Evolutionary conservation across 2,329 filamentous ascomycete genomes (phyloP).

Genomic region (Diplodia mutila): DNA sequence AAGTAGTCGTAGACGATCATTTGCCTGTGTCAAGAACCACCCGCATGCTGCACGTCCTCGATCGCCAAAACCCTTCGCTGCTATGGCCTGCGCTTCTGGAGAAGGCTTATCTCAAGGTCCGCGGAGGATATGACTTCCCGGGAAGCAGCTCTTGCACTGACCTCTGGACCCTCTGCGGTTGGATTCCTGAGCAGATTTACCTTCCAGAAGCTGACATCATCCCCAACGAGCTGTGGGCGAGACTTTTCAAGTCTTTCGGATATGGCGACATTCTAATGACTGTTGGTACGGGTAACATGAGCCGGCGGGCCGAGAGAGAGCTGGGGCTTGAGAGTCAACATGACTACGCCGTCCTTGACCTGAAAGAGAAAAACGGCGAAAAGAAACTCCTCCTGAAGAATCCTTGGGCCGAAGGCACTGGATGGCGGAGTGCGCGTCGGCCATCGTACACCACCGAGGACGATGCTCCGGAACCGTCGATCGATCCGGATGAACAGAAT

Average conservation of each 20-base stretch:
- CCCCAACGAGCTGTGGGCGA: constrained; percentile 74
- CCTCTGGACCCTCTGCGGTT: constrained; percentile 87
- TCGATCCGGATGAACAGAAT: background rate
- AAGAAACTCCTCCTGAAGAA: constrained; percentile 86
- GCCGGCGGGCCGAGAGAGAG: constrained; percentile 73
- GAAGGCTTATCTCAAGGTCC: constrained; percentile 94
- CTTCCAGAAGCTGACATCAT: constrained; percentile 62
- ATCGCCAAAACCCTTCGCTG: constrained; percentile 77
- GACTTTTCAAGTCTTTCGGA: constrained; percentile 74
- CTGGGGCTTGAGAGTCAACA: constrained; percentile 87
- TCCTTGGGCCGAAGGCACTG: constrained; percentile 84
- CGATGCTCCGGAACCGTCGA: background rate
- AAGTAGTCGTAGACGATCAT: constrained; percentile 85
- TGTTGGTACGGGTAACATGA: constrained; percentile 84
- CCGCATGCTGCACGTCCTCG: constrained; percentile 82
- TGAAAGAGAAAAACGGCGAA: constrained; percentile 67
- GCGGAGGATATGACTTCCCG: constrained; percentile 95
- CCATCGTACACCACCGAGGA: background rate
- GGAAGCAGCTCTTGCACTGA: constrained; percentile 97
- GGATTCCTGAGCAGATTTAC: constrained; percentile 92
- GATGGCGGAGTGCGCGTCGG: constrained; percentile 63
- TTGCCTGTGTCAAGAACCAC: constrained; percentile 76
- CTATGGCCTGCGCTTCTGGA: constrained; percentile 93
- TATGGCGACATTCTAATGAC: constrained; percentile 85
- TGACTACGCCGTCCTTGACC: constrained; percentile 87